Base-by-base conservation (phyloP, 2,329 filamentous ascomycete species). In the Thielaviopsis populi region DNA sequence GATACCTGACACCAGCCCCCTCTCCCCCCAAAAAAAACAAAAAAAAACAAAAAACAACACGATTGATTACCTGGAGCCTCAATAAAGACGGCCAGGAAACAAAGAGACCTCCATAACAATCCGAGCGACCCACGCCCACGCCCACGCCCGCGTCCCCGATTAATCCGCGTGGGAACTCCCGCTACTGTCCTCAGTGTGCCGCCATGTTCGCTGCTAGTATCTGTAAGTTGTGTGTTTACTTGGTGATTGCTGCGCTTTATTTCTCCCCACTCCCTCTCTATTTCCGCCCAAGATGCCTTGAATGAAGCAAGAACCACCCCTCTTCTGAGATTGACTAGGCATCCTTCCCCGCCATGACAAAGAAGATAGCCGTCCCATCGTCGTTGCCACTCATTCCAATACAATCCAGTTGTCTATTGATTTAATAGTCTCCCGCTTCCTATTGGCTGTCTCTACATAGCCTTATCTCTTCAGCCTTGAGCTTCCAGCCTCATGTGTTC, bases 171-270 rank as follows among this genome's bases (percentile, higher is more conserved):
- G 8, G 11, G 24, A 30, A n/a, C 30, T 56, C 8, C 53, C 27
- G 24, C 37, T 19, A 17, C 10, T 37, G 8, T 37, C 27, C 27
- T 33, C 30, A 33, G n/a, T 33, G 5, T 27, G 17, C 53, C 10
- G 5, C 30, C 53, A 56, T 56, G 53, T 56, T 56, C 53, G 53
- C 53, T 56, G 53, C 53, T 37, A 56, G 53, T n/a, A 56, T 56
- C 33, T 37, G 53, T 56, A 56, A 56, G 53, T 56, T 19, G 22
- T 50, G 22, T 15, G 8, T 50, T 27, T 11, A 27, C 46, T 22
- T 24, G 46, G 27, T 50, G 46, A 24, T 27, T 22, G 46, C n/a
- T n/a, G 46, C 24, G 46, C 19, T 50, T 50, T 24, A 3, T 50
- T 50, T 27, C 22, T 50, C 46, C n/a, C 11, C 2, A 7, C 19